Conservation (phyloP, 2,329 filamentous ascomycete genomes). For the Hymenoscyphus fructigenus region DNA sequence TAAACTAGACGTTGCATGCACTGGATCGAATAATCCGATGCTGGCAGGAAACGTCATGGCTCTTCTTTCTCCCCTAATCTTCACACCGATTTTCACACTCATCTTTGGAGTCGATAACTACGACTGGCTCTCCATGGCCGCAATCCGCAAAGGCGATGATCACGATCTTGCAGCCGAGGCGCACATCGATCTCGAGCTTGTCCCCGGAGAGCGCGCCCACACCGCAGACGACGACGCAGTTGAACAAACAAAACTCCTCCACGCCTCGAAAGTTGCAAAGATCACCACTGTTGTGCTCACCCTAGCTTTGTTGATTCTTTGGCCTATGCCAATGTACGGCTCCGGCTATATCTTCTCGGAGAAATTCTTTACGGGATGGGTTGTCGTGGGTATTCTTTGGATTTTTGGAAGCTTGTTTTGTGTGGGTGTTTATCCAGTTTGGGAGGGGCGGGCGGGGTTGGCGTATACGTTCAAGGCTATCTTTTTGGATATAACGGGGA, state of each 20-base stretch:
- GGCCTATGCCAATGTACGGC: constrained; percentile 93
- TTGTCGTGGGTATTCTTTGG: constrained; percentile 76
- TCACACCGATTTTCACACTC: constrained; percentile 74
- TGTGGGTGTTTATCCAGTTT: constrained; percentile 80
- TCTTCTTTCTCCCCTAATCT: constrained; percentile 71
- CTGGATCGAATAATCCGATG: constrained; percentile 86
- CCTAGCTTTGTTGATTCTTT: constrained; percentile 72
- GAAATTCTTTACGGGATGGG: constrained; percentile 81
- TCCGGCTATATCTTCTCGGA: constrained; percentile 77
- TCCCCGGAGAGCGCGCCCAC: constrained; percentile 49
- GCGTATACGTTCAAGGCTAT: constrained; percentile 60
- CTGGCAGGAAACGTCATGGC: constrained; percentile 83
- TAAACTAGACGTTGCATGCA: constrained; percentile 67
- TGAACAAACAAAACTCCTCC: constrained; percentile 49
- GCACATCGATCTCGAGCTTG: constrained; percentile 63
- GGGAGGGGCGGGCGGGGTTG: constrained; percentile 72
- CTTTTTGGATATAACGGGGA: constrained; percentile 55
- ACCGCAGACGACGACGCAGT: constrained; percentile 42
- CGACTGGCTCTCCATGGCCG: constrained; percentile 81
- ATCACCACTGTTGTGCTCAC: constrained; percentile 61
- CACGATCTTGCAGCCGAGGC: constrained; percentile 65
- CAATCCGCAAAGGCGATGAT: constrained; percentile 77
- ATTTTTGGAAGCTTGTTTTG: constrained; percentile 70
- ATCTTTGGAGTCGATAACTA: constrained; percentile 67
- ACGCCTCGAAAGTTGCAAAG: constrained; percentile 51